Evolutionary conservation across 2,329 filamentous ascomycete genomes (phyloP).

Genomic region (Fusarium dimerum): DNA sequence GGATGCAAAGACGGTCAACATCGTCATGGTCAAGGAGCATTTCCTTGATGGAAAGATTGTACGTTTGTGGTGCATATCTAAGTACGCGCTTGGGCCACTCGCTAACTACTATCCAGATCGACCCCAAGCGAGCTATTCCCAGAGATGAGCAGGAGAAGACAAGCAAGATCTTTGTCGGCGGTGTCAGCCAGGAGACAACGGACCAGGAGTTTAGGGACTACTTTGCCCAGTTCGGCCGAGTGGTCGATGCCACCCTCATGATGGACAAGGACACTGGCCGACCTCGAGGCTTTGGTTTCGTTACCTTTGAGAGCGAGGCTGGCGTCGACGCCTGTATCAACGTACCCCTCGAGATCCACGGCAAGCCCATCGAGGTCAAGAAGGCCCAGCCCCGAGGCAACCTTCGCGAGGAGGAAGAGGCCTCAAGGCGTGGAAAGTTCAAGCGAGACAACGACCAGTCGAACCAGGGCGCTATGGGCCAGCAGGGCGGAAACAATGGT

Average conservation of each 20-base stretch:
- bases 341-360: constrained; percentile 84
- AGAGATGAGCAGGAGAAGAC: constrained; percentile 98
- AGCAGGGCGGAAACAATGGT: constrained; percentile 53
- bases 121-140: constrained; percentile 95
- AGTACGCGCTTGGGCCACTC: neutral
- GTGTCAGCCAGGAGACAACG: constrained; percentile 94
- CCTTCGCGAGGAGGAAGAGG: constrained; percentile 84
- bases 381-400: constrained; percentile 96
- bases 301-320: constrained; percentile 94
- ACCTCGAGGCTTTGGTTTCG: constrained; percentile 94
- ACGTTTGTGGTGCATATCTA: constrained; percentile 41
- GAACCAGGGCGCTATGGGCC: constrained; percentile 40
- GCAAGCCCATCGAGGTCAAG: constrained; percentile 97
- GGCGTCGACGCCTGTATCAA: constrained; percentile 91
- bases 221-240: constrained; percentile 93
- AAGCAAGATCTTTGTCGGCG: constrained; percentile 97
- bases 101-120: constrained; percentile 65
- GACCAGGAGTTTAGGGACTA: constrained; percentile 96
- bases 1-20: constrained; percentile 96
- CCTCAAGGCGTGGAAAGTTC: constrained; percentile 62
- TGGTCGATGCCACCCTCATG: constrained; percentile 97
- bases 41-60: constrained; percentile 98
- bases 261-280: constrained; percentile 99
- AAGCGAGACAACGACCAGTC: constrained; percentile 54
- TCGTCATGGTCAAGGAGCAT: constrained; percentile 99